Evolutionary conservation across 139 green algal species (phyloP).

Genomic region (Zygnema circumcarinatum): DNA sequence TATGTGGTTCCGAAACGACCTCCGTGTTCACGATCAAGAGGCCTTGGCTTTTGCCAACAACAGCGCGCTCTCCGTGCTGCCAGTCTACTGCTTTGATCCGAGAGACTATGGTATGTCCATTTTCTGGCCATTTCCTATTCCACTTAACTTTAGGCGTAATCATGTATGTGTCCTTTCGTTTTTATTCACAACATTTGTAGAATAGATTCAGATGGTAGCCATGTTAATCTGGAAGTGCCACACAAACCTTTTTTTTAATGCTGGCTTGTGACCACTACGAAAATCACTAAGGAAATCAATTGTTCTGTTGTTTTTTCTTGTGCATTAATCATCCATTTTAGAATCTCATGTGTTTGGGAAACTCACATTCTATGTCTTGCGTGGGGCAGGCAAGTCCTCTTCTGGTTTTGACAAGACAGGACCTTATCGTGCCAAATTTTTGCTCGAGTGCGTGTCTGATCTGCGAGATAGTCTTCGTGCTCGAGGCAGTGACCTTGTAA

Average conservation of each 20-base stretch:
- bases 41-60: constrained; percentile 58
- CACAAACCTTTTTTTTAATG: no score
- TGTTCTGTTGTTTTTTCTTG: no score
- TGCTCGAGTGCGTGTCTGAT: constrained; percentile 68
- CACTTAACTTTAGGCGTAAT: background rate
- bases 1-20: constrained; percentile 66
- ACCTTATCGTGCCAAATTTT: constrained; percentile 68
- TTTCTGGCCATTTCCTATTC: no score
- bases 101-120: constrained; percentile 65
- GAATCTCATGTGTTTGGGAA: no score
- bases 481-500: constrained; percentile 68
- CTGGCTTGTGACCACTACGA: no score
- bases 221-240: no score
- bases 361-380: no score
- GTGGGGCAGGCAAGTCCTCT: constrained; percentile 56
- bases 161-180: constrained; percentile 26
- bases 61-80: constrained; percentile 60
- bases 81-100: constrained; percentile 74
- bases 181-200: no score
- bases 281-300: no score
- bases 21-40: constrained; percentile 74
- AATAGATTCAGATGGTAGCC: no score
- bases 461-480: constrained; percentile 64
- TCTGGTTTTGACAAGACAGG: constrained; percentile 71
- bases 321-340: no score